phyloP scores from a whole-genome alignment of 2,329 filamentous ascomycete species.

The Plenodomus lindquistii region DNA sequence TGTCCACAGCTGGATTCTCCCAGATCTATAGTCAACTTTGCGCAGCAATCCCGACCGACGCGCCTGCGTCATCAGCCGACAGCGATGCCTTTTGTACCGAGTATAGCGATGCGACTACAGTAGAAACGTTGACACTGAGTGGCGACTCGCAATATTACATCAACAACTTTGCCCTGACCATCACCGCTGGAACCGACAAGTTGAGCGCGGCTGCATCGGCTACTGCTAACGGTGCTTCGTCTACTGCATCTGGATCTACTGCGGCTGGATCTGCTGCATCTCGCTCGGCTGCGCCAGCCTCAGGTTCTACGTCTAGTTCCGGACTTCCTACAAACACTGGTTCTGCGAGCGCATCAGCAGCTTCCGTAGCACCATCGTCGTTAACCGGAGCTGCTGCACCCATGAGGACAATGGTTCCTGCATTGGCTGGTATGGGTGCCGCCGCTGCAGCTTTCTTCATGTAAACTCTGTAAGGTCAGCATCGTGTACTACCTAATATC shows the following conservation, averaged over 20 bases:
- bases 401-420: slow-evolving; percentile 24
- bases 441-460: slow-evolving; percentile 30
- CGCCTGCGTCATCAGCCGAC: slow-evolving; percentile 3
- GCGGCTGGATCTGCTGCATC: not conserved
- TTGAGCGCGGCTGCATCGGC: slow-evolving; percentile 25
- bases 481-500: no score
- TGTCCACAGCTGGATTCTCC: slow-evolving; percentile 11
- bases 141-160: slow-evolving; percentile 15
- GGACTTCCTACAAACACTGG: not conserved
- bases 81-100: slow-evolving; percentile 8
- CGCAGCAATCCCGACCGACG: slow-evolving; percentile 1
- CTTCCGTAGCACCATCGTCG: slow-evolving; percentile 4
- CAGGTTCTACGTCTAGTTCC: not conserved
- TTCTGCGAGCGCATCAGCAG: slow-evolving; percentile 2
- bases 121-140: slow-evolving; percentile 12
- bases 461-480: slow-evolving; percentile 4
- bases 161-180: slow-evolving; percentile 23
- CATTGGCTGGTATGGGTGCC: slow-evolving; percentile 34
- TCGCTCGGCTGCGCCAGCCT: not conserved
- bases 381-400: slow-evolving; percentile 21
- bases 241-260: slow-evolving; percentile 3
- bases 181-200: slow-evolving; percentile 35
- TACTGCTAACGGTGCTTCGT: slow-evolving; percentile 14
- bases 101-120: slow-evolving; percentile 1
- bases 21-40: slow-evolving; percentile 12